Percentiles rank a stretch among this genome's conserved stretches.
phyloP scores from a whole-genome alignment of 2,329 filamentous ascomycete species.

The Cercospora berteroae region DNA sequence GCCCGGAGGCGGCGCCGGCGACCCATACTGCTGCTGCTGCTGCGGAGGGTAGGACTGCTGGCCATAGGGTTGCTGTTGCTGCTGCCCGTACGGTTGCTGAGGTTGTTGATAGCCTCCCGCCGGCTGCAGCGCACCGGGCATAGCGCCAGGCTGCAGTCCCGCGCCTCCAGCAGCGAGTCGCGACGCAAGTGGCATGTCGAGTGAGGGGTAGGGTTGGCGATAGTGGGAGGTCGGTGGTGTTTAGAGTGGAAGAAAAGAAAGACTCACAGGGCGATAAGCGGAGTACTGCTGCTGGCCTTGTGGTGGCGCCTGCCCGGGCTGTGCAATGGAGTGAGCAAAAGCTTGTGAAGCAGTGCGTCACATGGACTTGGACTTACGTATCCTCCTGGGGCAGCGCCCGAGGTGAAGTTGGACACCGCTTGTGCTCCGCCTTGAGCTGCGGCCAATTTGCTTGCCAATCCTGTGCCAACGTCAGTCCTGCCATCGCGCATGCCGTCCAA shows the following conservation, averaged over 20 bases:
- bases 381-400: constrained; percentile 38
- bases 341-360: constrained; percentile 21
- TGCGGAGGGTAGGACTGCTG: not conserved
- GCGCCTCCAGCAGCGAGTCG: constrained; percentile 31
- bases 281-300: constrained; percentile 54
- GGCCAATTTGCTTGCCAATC: constrained; percentile 49
- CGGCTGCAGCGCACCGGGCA: constrained; percentile 46
- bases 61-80: constrained; percentile 23
- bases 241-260: constrained; percentile 12
- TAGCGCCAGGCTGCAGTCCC: constrained; percentile 29
- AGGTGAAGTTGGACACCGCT: constrained; percentile 30
- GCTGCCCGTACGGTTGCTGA: constrained; percentile 23
- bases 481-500: not conserved
- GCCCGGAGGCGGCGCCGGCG: constrained; percentile 31
- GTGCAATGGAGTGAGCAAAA: constrained; percentile 28
- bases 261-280: constrained; percentile 31
- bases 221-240: constrained; percentile 12
- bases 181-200: constrained; percentile 34
- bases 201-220: constrained; percentile 5
- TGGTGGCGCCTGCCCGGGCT: constrained; percentile 33
- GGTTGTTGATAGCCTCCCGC: constrained; percentile 27
- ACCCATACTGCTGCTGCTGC: constrained; percentile 34
- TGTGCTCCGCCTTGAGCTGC: constrained; percentile 40
- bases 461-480: constrained; percentile 30
- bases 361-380: constrained; percentile 51